Conservation (phyloP, 305 asterid species). For the Ajuga reptans region DNA sequence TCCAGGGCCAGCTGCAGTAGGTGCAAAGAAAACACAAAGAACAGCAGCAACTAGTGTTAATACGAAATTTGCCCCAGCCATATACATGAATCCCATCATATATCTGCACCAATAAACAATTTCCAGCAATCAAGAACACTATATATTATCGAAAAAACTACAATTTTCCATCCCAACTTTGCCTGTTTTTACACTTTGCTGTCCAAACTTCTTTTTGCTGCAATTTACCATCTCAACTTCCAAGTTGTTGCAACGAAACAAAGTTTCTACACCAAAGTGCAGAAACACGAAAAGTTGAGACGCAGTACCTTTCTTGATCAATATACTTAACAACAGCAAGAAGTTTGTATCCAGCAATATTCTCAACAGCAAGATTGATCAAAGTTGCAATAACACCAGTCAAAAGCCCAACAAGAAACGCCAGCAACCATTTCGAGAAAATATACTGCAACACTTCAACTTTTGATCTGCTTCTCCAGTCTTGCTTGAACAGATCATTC, state of each 20-base stretch:
- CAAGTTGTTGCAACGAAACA: too few species aligned
- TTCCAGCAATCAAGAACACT: background rate
- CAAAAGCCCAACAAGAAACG: conserved; percentile 72
- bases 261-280: too few species aligned
- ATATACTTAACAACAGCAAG: conserved; percentile 54
- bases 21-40: conserved; percentile 74
- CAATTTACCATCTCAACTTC: too few species aligned
- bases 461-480: conserved; percentile 84
- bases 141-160: too few species aligned
- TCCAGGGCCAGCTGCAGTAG: conserved; percentile 97
- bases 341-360: conserved; percentile 76
- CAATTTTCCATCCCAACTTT: too few species aligned
- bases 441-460: conserved; percentile 67
- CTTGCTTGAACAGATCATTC: conserved; percentile 95
- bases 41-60: conserved; percentile 58
- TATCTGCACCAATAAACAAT: conserved; percentile 37
- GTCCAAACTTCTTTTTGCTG: too few species aligned
- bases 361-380: conserved; percentile 75
- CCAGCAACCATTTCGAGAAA: conserved; percentile 67
- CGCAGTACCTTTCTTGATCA: conserved; percentile 63
- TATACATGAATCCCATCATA: conserved; percentile 50
- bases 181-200: too few species aligned
- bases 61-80: conserved; percentile 59
- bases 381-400: conserved; percentile 69
- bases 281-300: too few species aligned